Evolutionary conservation across 1,284 basidiomycete species (phyloP).

Genomic region (Leucoagaricus sp.): DNA sequence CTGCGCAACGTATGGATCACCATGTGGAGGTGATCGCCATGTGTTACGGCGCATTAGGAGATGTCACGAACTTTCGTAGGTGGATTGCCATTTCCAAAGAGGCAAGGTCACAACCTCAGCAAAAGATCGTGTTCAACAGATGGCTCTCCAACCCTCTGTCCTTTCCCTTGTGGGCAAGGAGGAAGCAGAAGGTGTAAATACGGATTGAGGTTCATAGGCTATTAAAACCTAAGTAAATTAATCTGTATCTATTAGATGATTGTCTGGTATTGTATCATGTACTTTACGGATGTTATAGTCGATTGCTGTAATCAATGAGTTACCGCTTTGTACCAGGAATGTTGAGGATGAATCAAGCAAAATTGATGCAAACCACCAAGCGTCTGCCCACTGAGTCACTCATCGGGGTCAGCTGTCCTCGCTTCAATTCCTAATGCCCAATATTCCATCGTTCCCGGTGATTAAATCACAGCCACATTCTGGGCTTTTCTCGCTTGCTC

Average conservation of each 20-base stretch:
- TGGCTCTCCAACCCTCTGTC: slow-evolving; percentile 38
- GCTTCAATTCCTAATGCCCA: too few species aligned
- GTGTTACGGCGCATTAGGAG: slow-evolving; percentile 42
- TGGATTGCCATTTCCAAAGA: slow-evolving; percentile 33
- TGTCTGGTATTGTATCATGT: neutral
- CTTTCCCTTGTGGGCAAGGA: slow-evolving; percentile 45
- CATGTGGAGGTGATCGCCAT: slow-evolving; percentile 42
- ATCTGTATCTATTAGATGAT: neutral
- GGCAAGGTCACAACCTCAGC: slow-evolving; percentile 23
- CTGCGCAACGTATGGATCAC: slow-evolving; percentile 22
- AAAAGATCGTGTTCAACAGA: slow-evolving; percentile 30
- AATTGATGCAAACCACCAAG: too few species aligned
- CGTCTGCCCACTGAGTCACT: too few species aligned
- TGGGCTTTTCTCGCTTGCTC: too few species aligned
- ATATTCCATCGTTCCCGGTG: too few species aligned
- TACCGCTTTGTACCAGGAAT: too few species aligned
- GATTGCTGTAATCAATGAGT: neutral
- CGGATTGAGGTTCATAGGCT: neutral
- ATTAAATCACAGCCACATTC: too few species aligned
- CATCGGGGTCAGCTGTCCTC: too few species aligned
- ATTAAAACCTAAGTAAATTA: neutral
- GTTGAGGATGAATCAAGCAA: too few species aligned
- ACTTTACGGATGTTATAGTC: neutral
- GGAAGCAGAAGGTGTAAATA: slow-evolving; percentile 14
- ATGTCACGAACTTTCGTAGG: slow-evolving; percentile 34